These are phyloP conservation scores for Pelargonium exstipulatum DNA, from an alignment of 441 rosid genomes.

Conservation along the genomic window DNA sequence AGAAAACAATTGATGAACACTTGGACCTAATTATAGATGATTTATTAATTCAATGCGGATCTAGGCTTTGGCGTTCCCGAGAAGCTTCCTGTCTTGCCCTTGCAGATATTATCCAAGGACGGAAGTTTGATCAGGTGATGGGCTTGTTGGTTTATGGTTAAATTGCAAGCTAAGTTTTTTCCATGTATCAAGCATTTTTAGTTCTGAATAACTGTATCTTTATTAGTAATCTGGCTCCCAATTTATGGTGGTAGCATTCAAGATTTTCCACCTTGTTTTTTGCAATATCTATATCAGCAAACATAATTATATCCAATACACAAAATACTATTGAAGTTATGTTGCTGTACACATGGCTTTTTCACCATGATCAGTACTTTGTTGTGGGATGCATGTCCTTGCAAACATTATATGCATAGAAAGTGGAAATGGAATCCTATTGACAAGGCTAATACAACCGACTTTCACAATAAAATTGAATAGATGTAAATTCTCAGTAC, in stretches of 20 bases:
- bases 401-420: not conserved
- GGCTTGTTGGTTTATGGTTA: slow-evolving; percentile 16
- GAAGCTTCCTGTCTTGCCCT: slow-evolving; percentile 97
- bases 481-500: slow-evolving; percentile 7
- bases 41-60: slow-evolving; percentile 70
- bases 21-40: slow-evolving; percentile 79
- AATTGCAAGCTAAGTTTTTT: slow-evolving; percentile 4
- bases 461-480: slow-evolving; percentile 1
- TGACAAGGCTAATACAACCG: not conserved
- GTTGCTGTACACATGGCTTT: not conserved
- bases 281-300: not conserved
- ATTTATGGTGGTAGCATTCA: not conserved
- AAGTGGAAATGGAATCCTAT: too few relatives aligned
- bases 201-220: not conserved
- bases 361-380: not conserved
- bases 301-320: not conserved
- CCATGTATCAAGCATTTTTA: slow-evolving; percentile 1
- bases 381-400: slow-evolving; percentile 3
- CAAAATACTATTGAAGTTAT: not conserved
- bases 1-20: slow-evolving; percentile 79
- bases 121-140: slow-evolving; percentile 78
- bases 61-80: slow-evolving; percentile 98
- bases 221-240: not conserved
- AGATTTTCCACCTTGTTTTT: not conserved
- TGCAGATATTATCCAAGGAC: slow-evolving; percentile 92